phyloP scores from a whole-genome alignment of 2,329 filamentous ascomycete species.

The Neoscytalidium dimidiatum region DNA sequence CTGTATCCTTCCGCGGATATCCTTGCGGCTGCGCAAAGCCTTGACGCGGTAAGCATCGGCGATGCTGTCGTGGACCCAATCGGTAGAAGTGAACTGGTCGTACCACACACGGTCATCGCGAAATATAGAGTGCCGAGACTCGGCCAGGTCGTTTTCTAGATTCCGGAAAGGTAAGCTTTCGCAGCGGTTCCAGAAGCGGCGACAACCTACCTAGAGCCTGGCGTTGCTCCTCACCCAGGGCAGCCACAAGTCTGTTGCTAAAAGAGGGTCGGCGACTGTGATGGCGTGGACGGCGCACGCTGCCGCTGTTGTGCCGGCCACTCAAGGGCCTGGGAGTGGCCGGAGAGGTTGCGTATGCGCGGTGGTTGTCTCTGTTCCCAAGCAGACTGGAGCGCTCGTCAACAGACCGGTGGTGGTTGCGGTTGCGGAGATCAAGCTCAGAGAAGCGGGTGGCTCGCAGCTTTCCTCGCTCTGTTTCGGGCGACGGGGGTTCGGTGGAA shows the following conservation, averaged over 20 bases:
- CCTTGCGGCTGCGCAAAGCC: slow-evolving; percentile 76
- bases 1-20: slow-evolving; percentile 76
- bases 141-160: slow-evolving; percentile 55
- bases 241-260: slow-evolving; percentile 58
- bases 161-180: not conserved
- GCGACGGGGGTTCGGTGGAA: slow-evolving; percentile 30
- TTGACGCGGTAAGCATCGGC: slow-evolving; percentile 90
- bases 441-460: slow-evolving; percentile 33
- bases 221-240: slow-evolving; percentile 58
- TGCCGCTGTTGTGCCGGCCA: slow-evolving; percentile 38
- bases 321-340: slow-evolving; percentile 44
- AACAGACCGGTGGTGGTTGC: slow-evolving; percentile 28
- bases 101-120: slow-evolving; percentile 94
- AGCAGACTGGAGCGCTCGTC: slow-evolving; percentile 54
- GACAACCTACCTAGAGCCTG: slow-evolving; percentile 29
- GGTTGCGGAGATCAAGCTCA: slow-evolving; percentile 32
- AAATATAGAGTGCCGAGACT: slow-evolving; percentile 67
- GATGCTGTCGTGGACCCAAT: slow-evolving; percentile 98
- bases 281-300: slow-evolving; percentile 24
- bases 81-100: slow-evolving; percentile 95
- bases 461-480: slow-evolving; percentile 31
- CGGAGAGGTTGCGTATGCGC: slow-evolving; percentile 38
- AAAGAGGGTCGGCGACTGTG: slow-evolving; percentile 35
- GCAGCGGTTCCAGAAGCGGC: not conserved
- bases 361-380: slow-evolving; percentile 41